Base-by-base conservation (phyloP, 2,329 filamentous ascomycete genomes). In the Talaromyces sp. region DNA sequence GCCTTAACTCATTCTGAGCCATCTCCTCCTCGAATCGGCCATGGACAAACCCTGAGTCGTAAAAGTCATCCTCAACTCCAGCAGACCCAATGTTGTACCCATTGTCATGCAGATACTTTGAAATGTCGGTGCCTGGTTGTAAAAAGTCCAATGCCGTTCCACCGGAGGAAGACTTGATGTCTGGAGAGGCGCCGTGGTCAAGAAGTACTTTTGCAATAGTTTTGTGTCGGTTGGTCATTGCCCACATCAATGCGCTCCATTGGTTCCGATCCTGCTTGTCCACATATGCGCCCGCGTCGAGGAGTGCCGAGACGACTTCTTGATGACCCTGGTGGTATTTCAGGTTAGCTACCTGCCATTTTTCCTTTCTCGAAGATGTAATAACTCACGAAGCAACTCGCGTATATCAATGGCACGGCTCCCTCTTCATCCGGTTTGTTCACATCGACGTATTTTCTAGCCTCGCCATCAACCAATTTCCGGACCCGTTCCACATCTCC, bases 191-290 rank as follows among this genome's bases (percentile, higher is more conserved):
- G 17, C 93, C 93, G 69, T 95, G 90, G 73, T 99, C 93, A 35
- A 99, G 84, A 17, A 99, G 80, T 11, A 92, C 82, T 76, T 98
- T 98, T 38, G 93, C 93, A 66, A 99, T 99, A 54, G 87, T 88
- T 77, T 98, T 98, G 77, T 99, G 95, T 60, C 93, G 82, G 75
- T 99, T 99, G 59, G 95, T 99, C 91, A 98, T 98, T 55, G 95
- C 93, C 95, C 95, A 99, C 93, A 99, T 99, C 63, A 99, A 82
- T 14, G 95, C 90, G 69, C 91, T 98, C 95, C 95, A 99, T 71
- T 96, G 89, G 72, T 98, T 98, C 64, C 89, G 90, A 73, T 99
- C 95, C 75, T 98, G 93, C 69, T 89, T 89, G 77, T 99, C 92
- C 57, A 98, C 92, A 68, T 91, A 85, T 43, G 89, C 93, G 26